These are phyloP conservation scores for Fraxinus greggii DNA, from an alignment of 305 asterid species.

Conservation along the genomic window DNA sequence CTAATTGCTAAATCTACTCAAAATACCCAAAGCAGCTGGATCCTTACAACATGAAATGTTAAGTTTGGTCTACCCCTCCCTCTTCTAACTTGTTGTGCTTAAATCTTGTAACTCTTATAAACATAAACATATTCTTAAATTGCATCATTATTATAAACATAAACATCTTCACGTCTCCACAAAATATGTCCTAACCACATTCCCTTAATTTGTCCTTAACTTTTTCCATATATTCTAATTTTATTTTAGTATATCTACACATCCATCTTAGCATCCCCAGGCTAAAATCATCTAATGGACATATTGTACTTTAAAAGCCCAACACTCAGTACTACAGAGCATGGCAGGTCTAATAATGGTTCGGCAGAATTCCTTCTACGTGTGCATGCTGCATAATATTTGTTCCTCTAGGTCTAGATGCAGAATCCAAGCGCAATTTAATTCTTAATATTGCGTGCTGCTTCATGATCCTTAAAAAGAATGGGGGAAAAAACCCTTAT, in stretches of 20 bases:
- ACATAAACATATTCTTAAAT: background rate
- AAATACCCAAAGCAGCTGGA: background rate
- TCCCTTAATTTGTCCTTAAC: background rate
- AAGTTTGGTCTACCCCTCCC: background rate
- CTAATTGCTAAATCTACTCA: background rate
- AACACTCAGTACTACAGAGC: background rate
- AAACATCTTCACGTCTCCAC: background rate
- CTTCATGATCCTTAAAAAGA: background rate
- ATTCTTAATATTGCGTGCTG: background rate
- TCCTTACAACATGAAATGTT: background rate
- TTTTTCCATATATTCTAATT: background rate
- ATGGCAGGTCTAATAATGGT: background rate
- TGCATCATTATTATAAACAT: background rate
- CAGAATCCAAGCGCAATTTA: background rate
- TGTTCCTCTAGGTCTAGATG: background rate
- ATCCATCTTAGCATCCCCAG: background rate
- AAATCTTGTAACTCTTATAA: background rate
- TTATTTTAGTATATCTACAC: background rate
- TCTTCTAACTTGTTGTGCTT: background rate
- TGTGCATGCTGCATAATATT: background rate
- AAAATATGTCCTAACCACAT: background rate
- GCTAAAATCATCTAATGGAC: background rate
- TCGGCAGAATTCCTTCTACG: background rate
- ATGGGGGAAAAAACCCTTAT: background rate
- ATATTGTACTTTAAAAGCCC: background rate